These are phyloP conservation scores for Candida gorgasii DNA, from an alignment of 805 yeast species.

Conservation along the genomic window DNA sequence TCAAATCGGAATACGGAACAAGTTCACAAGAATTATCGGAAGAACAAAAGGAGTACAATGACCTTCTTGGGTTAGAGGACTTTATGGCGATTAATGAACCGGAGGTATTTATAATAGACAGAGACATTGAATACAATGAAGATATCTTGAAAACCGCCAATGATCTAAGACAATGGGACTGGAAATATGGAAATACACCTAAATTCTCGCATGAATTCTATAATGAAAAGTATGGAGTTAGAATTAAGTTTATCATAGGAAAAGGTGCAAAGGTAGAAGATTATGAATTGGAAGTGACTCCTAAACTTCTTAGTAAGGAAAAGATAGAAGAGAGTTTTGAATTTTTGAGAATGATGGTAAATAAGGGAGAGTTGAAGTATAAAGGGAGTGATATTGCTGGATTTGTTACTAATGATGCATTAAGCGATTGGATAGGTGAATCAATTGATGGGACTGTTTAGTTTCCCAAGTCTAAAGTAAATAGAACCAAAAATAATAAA, in stretches of 20 bases:
- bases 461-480: too few species aligned
- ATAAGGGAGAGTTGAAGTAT: conserved; percentile 26
- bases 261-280: conserved; percentile 35
- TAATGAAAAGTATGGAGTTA: conserved; percentile 34
- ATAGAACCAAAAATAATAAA: too few species aligned
- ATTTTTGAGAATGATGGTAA: conserved; percentile 29
- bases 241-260: conserved; percentile 46
- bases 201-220: conserved; percentile 56
- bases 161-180: conserved; percentile 59
- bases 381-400: conserved; percentile 48
- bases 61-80: conserved; percentile 33
- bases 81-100: conserved; percentile 21
- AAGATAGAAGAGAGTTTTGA: conserved; percentile 30
- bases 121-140: conserved; percentile 28
- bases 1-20: conserved; percentile 32
- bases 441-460: conserved; percentile 46
- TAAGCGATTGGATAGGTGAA: conserved; percentile 48
- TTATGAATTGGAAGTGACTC: conserved; percentile 18
- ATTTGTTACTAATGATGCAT: conserved; percentile 40
- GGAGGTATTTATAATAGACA: conserved; percentile 23
- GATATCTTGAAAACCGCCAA: conserved; percentile 43
- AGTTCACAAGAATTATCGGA: conserved; percentile 6
- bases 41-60: conserved; percentile 30
- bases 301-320: conserved; percentile 6
- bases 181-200: conserved; percentile 81